Base-by-base conservation (phyloP, 2,329 filamentous ascomycete genomes). In the Cyphellophora attinorum region DNA sequence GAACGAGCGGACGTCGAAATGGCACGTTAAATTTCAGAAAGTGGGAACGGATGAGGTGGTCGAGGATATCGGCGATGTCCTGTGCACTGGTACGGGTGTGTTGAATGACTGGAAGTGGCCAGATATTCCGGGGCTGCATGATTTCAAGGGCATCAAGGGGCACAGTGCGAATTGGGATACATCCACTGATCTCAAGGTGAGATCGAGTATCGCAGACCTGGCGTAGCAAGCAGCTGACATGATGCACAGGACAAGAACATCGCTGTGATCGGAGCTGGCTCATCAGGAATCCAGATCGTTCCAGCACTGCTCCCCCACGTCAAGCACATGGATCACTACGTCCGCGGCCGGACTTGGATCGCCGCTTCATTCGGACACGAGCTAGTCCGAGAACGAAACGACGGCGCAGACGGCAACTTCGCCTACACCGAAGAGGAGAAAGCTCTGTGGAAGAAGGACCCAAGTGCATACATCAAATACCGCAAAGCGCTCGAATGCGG, bases 261-360 rank as follows among this genome's bases (percentile, higher is more conserved):
- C 33, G 76, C 67, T n/a, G 65, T 81, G 34, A 70, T 81, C 18
- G 77, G 77, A 6, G 79, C 74, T 0, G 77, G 76, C 2, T 70
- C 75, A 0, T 73, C 74, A 0, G 76, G 76, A 1, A 68, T 80
- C 2, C 76, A 81, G 45, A 68, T 79, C 27, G 65, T 69, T 8
- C 45, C 49, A 5, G 31, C 41, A 5, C 34, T 52, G 13, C 40
- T 42, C 11, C 41, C 45, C 13, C 40, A 41, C 2, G 50, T 49
- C 11, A 50, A 50, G 13, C 38, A 46, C 6, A 50, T 55, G 18
- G 40, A 50, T 14, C 49, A 48, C 32, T 54, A 52, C 14, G 46
- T 52, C 15, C 48, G 51, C 15, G 46, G 44, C 3, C 42, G 47
- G 12, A 51, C 52, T 6, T 54, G 53, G 52, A 50, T 55, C 11